Base-by-base conservation (phyloP, 768 basidiomycete species). In the Phaffia tasmanica region DNA sequence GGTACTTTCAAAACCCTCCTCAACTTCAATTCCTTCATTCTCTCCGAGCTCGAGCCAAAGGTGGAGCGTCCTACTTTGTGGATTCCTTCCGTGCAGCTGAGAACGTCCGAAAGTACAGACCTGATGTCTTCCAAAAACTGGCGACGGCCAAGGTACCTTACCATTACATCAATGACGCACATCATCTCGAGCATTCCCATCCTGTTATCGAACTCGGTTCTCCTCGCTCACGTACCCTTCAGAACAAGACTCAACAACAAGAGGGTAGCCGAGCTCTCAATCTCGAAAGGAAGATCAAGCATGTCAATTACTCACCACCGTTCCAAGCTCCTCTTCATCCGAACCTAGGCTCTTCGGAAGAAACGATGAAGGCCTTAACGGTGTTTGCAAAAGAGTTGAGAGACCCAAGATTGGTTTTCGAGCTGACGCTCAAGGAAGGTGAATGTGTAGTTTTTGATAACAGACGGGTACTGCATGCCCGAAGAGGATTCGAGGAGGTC, bases 1-100 rank as follows among this genome's bases (percentile, higher is more conserved):
- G 92, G 62, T 95, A 97, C 76, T 93, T 92, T 72, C 83, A 89
- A 70, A 81, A 86, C 69, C 94, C 94, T 0, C 94, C 94, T 0
- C 84, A 88, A 25, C 92, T 88, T 76, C 94, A 98, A 74, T 83
- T 92, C 68, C 81, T 99, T 0, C 94, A 98, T 73, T 95, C 87
- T 72, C 79, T 99, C 32, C 83, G 87, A 7, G 92, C 92, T 74
- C 82, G 84, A 8, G 89, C 95, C 48, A 62, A 79, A 5, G 94
- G 94, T 2, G 94, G 94, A 8, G 79, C 79, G 1, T 95, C 91
- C 0, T 81, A 87, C 74, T 95, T 97, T 74, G 86, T 88, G 49
- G 94, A 99, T 72, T 83, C 85, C 0, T 78, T 88, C 61, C 77
- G 83, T 15, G 84, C 84, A 0, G 88, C 89, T 0, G 71, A 79